Base-by-base conservation (phyloP, 2,329 filamentous ascomycete genomes). In the Rhynchosporium agropyri region DNA sequence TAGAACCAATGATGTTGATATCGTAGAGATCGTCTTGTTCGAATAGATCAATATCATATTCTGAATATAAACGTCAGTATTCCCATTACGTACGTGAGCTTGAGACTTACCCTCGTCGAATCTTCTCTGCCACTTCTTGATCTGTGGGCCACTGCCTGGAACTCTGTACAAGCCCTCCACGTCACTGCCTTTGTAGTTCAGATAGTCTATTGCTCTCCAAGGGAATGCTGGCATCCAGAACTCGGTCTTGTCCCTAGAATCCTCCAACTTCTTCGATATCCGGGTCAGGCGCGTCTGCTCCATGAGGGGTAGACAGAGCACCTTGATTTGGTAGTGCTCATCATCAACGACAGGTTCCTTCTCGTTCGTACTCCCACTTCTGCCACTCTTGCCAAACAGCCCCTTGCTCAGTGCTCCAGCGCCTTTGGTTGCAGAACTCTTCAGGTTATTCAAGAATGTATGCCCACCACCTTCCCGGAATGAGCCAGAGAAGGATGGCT, bases 211-310 rank as follows among this genome's bases (percentile, higher is more conserved):
- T 63, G 92, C 96, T 67, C 94, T 84, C 90, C 94, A 97, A 0
- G 94, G 93, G 63, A 98, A 88, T 6, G 92, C 91, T 12, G 94
- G 94, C 93, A 98, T 97, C 94, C 94, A 98, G 74, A 96, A 98
- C 73, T 97, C 94, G 0, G 94, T 98, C 81, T 97, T 97, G 74
- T 98, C 94, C 66, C 89, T 86, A 9, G 93, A 97, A 65, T 90
- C 86, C 73, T 96, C 91, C 49, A 98, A 80, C 36, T 89, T 86
- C 77, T 94, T 96, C 7, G 92, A 96, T 74, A 98, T 97, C 67
- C 94, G 85, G 0, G 94, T 97, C 67, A 88, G 81, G n/a, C 94
- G 87, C 6, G 93, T 93, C 77, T 98, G 94, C 74, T 97, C 89
- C 31, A 96, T 83, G 36, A 98, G 79, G 1, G 92, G 92, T 56